Evolutionary conservation across 345 rosid species (phyloP), one percentile per base, ranked within the genome.

Genomic region (Eucalyptus erythrocorys): DNA sequence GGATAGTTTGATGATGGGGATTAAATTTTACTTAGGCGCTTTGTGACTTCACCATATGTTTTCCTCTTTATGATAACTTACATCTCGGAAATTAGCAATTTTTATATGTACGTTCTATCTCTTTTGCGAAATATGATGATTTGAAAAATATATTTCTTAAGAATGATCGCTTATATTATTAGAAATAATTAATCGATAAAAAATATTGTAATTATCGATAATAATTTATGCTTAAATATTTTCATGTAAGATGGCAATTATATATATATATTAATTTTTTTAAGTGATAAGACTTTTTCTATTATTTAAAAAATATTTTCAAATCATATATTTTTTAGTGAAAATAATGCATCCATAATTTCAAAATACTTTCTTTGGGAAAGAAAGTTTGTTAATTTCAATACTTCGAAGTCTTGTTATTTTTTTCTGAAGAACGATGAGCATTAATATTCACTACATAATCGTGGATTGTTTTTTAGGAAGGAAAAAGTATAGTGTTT

Each of bases 181-280:
- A 51, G 9, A 51, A 6, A 17, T 51, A 17, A 51, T 51, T 51
- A 51, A 50, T 50, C 3, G 3, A 50, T 16, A 50, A 50, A 50
- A 3, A 1, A 1, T 16, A 1, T 50, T 17, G 4, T 17, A 1
- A 17, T 50, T 17, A 50, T 50, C 2, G 1, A 50, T 17, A 51
- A 51, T 51, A 50, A 51, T 51, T 51, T 51, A 51, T 51, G 24
- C 55, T 51, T 51, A 51, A 51, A 51, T 51, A 7, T 51, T 51
- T 50, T 51, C 19, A 22, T 7, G 8, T 8, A 17, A 50, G 22
- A 7, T 50, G 55, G 22, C 3, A 6, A 50, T 55, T 9, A 2
- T 24, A 1, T 57, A 5, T 59, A 26, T 10, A 57, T 24, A 59
- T 6, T 59, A 0, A 11, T 32, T 66, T 15, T 15, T 66, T 32